Evolutionary conservation across 2,329 filamentous ascomycete genomes (phyloP).

Genomic region (Ophiocordyceps camponoti-leonardi): DNA sequence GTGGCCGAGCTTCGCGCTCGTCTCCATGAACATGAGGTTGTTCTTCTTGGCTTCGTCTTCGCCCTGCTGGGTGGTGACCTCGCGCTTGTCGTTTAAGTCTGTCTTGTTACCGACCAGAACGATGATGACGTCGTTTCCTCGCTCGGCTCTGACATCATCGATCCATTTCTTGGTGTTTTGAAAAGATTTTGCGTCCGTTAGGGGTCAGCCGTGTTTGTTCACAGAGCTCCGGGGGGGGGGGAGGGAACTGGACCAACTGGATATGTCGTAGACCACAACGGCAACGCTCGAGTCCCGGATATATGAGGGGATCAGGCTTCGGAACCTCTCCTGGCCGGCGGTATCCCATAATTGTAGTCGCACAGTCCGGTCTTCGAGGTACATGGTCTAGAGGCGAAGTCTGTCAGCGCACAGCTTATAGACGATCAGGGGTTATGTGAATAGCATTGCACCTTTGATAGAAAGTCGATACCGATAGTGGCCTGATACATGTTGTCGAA

Average conservation of each 20-base stretch:
- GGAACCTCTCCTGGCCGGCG: conserved; percentile 91
- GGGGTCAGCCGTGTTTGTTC: background rate
- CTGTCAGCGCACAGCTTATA: background rate
- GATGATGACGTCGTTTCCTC: conserved; percentile 97
- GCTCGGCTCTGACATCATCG: conserved; percentile 89
- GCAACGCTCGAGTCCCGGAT: conserved; percentile 96
- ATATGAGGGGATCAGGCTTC: conserved; percentile 92
- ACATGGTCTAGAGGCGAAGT: conserved; percentile 56
- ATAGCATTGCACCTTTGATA: conserved; percentile 66
- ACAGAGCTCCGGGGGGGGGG: background rate
- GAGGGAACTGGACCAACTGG: conserved; percentile 34
- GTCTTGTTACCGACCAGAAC: conserved; percentile 98
- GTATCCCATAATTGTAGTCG: conserved; percentile 98
- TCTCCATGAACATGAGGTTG: conserved; percentile 98
- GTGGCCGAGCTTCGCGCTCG: conserved; percentile 90
- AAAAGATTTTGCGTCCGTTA: conserved; percentile 75
- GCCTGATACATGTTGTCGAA: conserved; percentile 99
- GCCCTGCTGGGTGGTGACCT: conserved; percentile 89
- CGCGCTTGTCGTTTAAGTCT: conserved; percentile 92
- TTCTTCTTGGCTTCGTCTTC: conserved; percentile 98
- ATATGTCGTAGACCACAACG: conserved; percentile 97
- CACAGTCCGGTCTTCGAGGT: conserved; percentile 94
- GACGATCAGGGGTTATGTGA: background rate
- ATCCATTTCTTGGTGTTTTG: conserved; percentile 99
- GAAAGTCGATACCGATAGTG: conserved; percentile 97